These are phyloP conservation scores for Globisporangium cylindrosporum DNA, from an alignment of 352 stramenopile species.

Conservation along the genomic window DNA sequence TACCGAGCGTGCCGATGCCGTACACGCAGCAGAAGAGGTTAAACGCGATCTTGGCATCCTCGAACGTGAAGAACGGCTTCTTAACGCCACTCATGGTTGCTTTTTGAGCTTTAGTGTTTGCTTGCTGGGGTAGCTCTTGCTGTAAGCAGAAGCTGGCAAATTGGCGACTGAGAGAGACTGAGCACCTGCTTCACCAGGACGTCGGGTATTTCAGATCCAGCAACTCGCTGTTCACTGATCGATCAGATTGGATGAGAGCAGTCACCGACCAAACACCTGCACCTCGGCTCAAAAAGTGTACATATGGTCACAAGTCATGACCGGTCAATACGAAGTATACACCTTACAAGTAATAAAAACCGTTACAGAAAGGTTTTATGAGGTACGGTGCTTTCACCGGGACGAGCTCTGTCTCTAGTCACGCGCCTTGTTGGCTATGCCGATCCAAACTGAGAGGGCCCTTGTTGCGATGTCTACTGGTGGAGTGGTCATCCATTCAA, in stretches of 20 bases:
- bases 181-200: neutral
- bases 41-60: slow-evolving; percentile 27
- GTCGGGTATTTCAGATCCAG: neutral
- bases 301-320: neutral
- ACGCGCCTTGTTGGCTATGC: neutral
- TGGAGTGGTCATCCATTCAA: neutral
- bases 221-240: neutral
- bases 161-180: slow-evolving; percentile 1
- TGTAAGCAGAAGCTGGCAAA: neutral
- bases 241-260: neutral
- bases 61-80: slow-evolving; percentile 22
- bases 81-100: neutral
- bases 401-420: too few relatives aligned
- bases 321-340: neutral
- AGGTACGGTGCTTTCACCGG: neutral
- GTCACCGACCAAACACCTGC: neutral
- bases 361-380: neutral
- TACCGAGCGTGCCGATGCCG: slow-evolving; percentile 31
- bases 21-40: slow-evolving; percentile 24
- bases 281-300: neutral
- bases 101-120: neutral
- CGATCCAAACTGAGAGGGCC: neutral
- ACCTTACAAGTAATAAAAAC: neutral
- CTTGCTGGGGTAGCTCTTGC: neutral
- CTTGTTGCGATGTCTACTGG: neutral